Base-by-base conservation (phyloP, 371 early-diverging fungal species). In the Mucor saturninus region DNA sequence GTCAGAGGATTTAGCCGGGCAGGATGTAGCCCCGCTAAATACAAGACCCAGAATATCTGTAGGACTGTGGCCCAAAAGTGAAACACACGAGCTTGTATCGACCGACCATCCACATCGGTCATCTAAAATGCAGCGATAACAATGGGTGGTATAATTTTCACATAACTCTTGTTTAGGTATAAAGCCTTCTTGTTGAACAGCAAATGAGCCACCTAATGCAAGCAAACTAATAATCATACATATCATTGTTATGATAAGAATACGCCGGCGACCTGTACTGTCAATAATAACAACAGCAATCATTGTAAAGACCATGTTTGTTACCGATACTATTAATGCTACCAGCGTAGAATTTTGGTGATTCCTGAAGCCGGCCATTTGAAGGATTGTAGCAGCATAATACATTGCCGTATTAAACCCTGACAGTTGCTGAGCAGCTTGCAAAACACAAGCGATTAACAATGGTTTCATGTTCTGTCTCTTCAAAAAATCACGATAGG, bases 361-460 rank as follows among this genome's bases (percentile, higher is more conserved):
- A 49, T 70, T 72, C 28, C 79, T 75, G 60, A 88, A 87, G 1
- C 89, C 86, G 5, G 88, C 81, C 86, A 86, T 89, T 57, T 80
- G 77, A 29, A 89, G 61, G 43, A 88, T 84, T 6, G 86, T 85
- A 1, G 86, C 86, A 29, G 87, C 86, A 66, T 87, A 89, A 57
- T 88, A 89, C 85, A 88, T 89, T 39, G 86, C 87, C 0, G 85
- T 83, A 62, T 89, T 88, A 71, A 89, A 86, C 42, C 88, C 88
- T 29, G 76, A 83, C 1, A 89, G 69, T 60, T 89, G 88, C 52
- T 88, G 89, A 56, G 85, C 79, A n/a, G 82, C 74, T 67, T 87
- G 86, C 50, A 88, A 59, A 2, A 80, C 69, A 62, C 84, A 83
- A 4, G 86, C 87, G 61, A 87, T 83, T 14, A 88, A 75, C 45